These are phyloP conservation scores for Cryptococcus neoformans DNA, from an alignment of 1,284 basidiomycete species.

Conservation along the genomic window DNA sequence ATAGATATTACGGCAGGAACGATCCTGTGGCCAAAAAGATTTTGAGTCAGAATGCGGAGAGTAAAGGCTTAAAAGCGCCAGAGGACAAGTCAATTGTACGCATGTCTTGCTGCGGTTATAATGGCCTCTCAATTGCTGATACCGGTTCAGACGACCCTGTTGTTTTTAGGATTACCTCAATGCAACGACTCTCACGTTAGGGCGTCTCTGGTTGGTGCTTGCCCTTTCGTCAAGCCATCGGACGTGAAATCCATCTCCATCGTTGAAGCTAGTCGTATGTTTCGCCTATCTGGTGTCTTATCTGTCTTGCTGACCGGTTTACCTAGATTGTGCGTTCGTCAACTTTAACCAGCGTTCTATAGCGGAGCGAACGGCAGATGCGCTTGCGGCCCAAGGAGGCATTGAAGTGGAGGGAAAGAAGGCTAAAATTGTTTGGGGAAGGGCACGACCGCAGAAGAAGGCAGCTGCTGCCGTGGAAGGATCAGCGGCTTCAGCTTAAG, in stretches of 20 bases:
- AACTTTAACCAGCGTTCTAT: constrained; percentile 79
- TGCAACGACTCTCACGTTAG: constrained; percentile 74
- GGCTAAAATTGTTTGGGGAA: constrained; percentile 78
- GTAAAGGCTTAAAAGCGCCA: constrained; percentile 79
- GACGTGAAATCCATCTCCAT: constrained; percentile 78
- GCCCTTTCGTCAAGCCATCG: constrained; percentile 65
- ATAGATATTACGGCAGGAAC: constrained; percentile 84
- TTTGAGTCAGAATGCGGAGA: constrained; percentile 66
- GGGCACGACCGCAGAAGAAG: constrained; percentile 57
- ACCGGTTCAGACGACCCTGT: constrained; percentile 72
- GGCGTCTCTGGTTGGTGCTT: constrained; percentile 66
- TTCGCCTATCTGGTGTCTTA: neutral
- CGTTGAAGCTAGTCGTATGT: constrained; percentile 57
- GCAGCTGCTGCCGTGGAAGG: constrained; percentile 25
- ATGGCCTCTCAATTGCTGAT: neutral
- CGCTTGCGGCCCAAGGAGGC: constrained; percentile 69
- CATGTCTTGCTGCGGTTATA: constrained; percentile 17
- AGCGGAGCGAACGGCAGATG: constrained; percentile 82
- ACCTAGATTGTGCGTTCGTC: constrained; percentile 83
- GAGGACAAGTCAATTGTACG: constrained; percentile 81
- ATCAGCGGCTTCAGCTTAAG: constrained; percentile 25
- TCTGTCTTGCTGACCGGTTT: neutral
- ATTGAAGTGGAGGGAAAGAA: constrained; percentile 76
- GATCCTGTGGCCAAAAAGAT: constrained; percentile 92
- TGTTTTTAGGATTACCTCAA: constrained; percentile 78